Base-by-base conservation (phyloP, 495 filamentous ascomycete species). In the Talaromyces borbonicus region DNA sequence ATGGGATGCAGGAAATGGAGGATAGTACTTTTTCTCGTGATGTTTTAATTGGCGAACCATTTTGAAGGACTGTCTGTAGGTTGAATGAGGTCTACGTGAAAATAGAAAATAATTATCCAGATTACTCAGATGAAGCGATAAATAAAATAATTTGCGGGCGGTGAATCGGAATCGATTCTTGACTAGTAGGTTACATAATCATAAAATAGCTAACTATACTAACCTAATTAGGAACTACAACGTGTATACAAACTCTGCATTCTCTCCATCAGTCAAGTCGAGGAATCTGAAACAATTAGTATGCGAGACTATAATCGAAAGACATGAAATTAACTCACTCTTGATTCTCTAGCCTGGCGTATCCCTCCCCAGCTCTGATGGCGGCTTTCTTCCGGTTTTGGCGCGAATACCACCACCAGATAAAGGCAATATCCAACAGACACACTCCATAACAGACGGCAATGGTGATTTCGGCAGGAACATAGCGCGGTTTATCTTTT, bases 21-120 rank as follows among this genome's bases (percentile, higher is more conserved):
- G n/a, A n/a, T n/a, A n/a, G n/a, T 50, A 79, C 73, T 80, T 81
- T 54, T 84, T 74, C 76, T 95, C 90, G 68, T 95, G 88, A 56
- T 90, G 77, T 67, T 95, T 95, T 57, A 97, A 78, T 65, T 90
- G 83, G 49, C 90, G 83, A 54, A 92, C 85, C 87, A 93, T 93
- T 41, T 57, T 78, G 58, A 27, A 42, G 46, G 46, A 38, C 20
- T 50, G n/a, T 32, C 20, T n/a, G 6, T 7, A 12, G 12, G 6
- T 37, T 37, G 15, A 43, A 26, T 22, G 39, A 27, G 12, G 12
- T 26, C 18, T 19, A 20, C 9, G 1, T 12, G 38, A 24, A 26
- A 16, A 41, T 2, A 25, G 23, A 41, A 41, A n/a, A 41, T 26
- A 7, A 25, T n/a, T n/a, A n/a, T n/a, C n/a, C n/a, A n/a, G n/a